Conservation (phyloP, 2,329 filamentous ascomycete species). For the Annulohypoxylon truncatum region DNA sequence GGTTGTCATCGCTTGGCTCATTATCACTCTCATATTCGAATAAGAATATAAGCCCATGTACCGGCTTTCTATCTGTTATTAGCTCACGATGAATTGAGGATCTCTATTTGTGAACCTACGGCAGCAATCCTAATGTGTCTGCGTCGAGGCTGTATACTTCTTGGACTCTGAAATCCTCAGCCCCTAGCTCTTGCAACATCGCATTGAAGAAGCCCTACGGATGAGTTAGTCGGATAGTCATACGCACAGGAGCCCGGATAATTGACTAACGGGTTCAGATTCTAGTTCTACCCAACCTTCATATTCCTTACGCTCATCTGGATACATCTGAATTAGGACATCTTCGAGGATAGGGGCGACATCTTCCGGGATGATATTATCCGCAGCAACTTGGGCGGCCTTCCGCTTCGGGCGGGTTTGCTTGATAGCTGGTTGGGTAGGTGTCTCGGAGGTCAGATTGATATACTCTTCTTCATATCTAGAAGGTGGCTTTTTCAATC, state of each 20-base stretch:
- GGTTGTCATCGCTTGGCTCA: conserved; percentile 57
- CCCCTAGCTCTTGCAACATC: conserved; percentile 83
- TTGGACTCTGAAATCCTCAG: conserved; percentile 76
- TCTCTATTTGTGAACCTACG: conserved; percentile 58
- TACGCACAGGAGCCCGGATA: neutral
- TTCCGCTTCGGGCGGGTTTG: conserved; percentile 58
- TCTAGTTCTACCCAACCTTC: conserved; percentile 86
- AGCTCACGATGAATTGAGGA: conserved; percentile 37
- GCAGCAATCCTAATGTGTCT: conserved; percentile 69
- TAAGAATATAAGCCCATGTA: conserved; percentile 89
- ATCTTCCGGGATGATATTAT: conserved; percentile 52
- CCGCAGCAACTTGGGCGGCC: conserved; percentile 52
- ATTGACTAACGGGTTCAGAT: conserved; percentile 79
- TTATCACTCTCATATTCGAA: conserved; percentile 75
- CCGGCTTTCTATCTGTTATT: conserved; percentile 68
- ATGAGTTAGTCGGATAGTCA: conserved; percentile 33
- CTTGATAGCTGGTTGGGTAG: conserved; percentile 35
- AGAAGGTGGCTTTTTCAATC: conserved; percentile 36
- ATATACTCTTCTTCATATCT: conserved; percentile 42
- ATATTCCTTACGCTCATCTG: conserved; percentile 70
- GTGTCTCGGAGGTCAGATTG: conserved; percentile 26
- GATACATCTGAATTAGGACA: conserved; percentile 60
- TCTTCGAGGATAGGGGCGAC: conserved; percentile 54
- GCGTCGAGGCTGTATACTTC: conserved; percentile 82
- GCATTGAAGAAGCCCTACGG: conserved; percentile 82